phyloP scores from a whole-genome alignment of 176 grass and related monocot species.

The Eleusine coracana region DNA sequence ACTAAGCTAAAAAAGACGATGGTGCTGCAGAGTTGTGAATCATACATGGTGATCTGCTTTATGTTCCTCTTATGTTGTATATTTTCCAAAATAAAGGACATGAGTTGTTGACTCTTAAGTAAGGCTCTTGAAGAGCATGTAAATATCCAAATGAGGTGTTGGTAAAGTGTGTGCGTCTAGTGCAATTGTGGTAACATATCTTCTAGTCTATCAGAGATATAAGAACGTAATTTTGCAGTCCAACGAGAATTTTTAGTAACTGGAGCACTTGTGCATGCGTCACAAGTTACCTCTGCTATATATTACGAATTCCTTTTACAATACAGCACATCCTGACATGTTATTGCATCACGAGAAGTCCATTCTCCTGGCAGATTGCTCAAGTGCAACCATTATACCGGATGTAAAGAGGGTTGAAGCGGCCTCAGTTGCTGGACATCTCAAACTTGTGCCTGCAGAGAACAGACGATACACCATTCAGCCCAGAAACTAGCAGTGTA shows the following conservation, averaged over 20 bases:
- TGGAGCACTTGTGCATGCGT: neutral
- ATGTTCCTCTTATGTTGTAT: slow-evolving; percentile 6
- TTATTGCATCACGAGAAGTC: neutral
- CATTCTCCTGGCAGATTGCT: neutral
- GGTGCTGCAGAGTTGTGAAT: neutral
- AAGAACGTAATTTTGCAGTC: neutral
- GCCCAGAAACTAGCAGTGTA: neutral
- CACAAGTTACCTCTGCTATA: neutral
- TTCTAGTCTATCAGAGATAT: neutral
- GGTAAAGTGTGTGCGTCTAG: neutral
- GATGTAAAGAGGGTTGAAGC: neutral
- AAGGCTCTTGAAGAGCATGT: slow-evolving; percentile 16
- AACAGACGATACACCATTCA: neutral
- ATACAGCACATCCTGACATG: neutral
- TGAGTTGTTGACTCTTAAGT: neutral
- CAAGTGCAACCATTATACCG: neutral
- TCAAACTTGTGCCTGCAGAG: neutral
- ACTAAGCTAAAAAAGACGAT: neutral
- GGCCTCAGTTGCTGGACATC: neutral
- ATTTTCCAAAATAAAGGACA: slow-evolving; percentile 24
- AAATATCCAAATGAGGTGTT: slow-evolving; percentile 21
- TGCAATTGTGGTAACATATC: neutral
- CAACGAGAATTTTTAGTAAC: neutral
- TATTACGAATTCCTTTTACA: neutral
- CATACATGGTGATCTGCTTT: neutral